Evolutionary conservation across 441 rosid species (phyloP), one percentile per base, ranked within the genome.

Genomic region (Populus hybrid): DNA sequence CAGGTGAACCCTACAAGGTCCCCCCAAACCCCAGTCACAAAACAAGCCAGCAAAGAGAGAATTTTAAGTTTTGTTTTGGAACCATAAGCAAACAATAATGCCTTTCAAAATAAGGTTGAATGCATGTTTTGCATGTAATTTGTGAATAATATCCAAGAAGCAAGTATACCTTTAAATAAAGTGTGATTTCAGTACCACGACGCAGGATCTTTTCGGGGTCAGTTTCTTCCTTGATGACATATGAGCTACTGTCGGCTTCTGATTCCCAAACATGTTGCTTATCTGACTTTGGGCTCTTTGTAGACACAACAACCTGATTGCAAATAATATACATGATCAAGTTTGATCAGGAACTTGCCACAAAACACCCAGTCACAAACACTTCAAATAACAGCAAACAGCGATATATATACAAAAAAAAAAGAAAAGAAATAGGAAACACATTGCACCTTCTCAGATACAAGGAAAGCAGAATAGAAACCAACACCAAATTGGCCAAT

Each of bases 401-500:
- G 12, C 11, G 70, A 8, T 76, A 72, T 42, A 67, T 59, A 72
- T 34, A 5, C 11, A 76, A 64, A 46, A 34, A 73, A 20, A 6
- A 4, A 8, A 54, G n/a, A n/a, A n/a, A n/a, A n/a, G n/a, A n/a
- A 3, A 10, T 28, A 18, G 42, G 20, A 71, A 61, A 46, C 28
- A 66, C 42, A 24, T 8, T 46, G 79, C 78, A 94, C 98, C 99
- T 90, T 95, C 76, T 94, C 93, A 76, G 99, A 95, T 61, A 95
- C 98, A 82, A 95, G 93, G 85, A 94, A 95, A 73, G 99, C 94
- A 75, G 99, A 94, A 87, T 95, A 94, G 86, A 95, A 95, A 28
- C 99, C 99, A 85, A 95, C 99, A 86, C 98, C 99, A 84, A 95
- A 95, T 82, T 95, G 99, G 30, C 99, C 99, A 16, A 95, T 95